These are phyloP conservation scores for Geranium rotundifolium DNA, from an alignment of 345 rosid species.

Conservation along the genomic window DNA sequence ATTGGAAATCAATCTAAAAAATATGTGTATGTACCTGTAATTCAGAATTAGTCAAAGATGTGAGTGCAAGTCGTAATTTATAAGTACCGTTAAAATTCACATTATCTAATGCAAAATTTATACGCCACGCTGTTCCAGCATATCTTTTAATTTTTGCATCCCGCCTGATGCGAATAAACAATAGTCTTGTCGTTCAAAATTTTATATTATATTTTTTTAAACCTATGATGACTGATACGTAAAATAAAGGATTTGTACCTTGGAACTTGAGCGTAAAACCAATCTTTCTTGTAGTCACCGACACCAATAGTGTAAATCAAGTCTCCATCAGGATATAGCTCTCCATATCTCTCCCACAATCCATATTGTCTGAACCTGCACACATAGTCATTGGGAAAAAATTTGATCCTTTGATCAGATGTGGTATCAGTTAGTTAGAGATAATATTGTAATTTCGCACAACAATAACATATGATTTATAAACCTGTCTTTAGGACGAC, in stretches of 20 bases:
- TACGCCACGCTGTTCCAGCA: slow-evolving; percentile 64
- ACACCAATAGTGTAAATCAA: slow-evolving; percentile 51
- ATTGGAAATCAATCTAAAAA: background rate
- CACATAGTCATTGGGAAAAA: too few relatives aligned
- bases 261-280: slow-evolving; percentile 73
- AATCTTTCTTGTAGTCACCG: slow-evolving; percentile 60
- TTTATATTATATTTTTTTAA: too few relatives aligned
- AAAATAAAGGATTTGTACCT: too few relatives aligned
- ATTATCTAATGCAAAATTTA: slow-evolving; percentile 41
- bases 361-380: slow-evolving; percentile 78
- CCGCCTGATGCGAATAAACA: too few relatives aligned
- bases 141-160: slow-evolving; percentile 26
- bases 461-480: background rate
- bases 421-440: too few relatives aligned
- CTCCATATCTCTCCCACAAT: slow-evolving; percentile 76
- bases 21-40: slow-evolving; percentile 37
- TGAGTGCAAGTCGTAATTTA: slow-evolving; percentile 53
- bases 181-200: too few relatives aligned
- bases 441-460: background rate
- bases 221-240: too few relatives aligned
- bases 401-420: too few relatives aligned
- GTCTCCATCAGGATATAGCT: slow-evolving; percentile 56
- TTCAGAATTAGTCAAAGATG: slow-evolving; percentile 60
- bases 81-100: slow-evolving; percentile 28
- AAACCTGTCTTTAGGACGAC: slow-evolving; percentile 58